Percentiles rank a stretch among this genome's conserved stretches.
phyloP scores from a whole-genome alignment of 352 stramenopile species.

The Globisporangium mamillatum region DNA sequence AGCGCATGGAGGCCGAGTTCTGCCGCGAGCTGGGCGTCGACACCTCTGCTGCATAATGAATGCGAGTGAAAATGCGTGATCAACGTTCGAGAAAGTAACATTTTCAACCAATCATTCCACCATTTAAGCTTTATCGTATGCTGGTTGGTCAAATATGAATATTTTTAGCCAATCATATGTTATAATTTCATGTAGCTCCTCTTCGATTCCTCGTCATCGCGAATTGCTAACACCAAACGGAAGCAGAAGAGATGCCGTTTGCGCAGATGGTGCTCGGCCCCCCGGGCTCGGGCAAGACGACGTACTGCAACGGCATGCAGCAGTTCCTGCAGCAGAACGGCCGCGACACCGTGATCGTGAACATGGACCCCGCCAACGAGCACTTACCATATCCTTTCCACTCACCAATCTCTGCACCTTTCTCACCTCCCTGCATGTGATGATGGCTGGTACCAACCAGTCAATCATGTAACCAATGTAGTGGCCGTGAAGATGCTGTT shows the following conservation, averaged over 20 bases:
- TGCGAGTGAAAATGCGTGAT: not conserved
- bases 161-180: not conserved
- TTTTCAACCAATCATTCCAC: not conserved
- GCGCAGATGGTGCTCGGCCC: conserved; percentile 73
- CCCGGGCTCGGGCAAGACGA: conserved; percentile 94
- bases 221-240: not conserved
- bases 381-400: conserved; percentile 43
- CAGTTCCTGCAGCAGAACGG: conserved; percentile 82
- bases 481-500: not conserved
- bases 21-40: conserved; percentile 66
- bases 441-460: not conserved
- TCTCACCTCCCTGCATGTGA: not conserved
- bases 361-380: conserved; percentile 98
- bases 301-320: conserved; percentile 98
- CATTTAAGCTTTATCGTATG: not conserved
- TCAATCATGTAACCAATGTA: not conserved
- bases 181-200: not conserved
- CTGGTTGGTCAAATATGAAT: not conserved
- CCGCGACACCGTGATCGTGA: conserved; percentile 89
- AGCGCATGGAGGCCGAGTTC: conserved; percentile 78
- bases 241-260: conserved; percentile 49
- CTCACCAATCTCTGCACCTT: not conserved
- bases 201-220: not conserved
- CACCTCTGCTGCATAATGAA: conserved; percentile 17
- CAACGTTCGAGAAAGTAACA: not conserved